phyloP scores from a whole-genome alignment of 331 rosid genomes.

The Quercus phellos region DNA sequence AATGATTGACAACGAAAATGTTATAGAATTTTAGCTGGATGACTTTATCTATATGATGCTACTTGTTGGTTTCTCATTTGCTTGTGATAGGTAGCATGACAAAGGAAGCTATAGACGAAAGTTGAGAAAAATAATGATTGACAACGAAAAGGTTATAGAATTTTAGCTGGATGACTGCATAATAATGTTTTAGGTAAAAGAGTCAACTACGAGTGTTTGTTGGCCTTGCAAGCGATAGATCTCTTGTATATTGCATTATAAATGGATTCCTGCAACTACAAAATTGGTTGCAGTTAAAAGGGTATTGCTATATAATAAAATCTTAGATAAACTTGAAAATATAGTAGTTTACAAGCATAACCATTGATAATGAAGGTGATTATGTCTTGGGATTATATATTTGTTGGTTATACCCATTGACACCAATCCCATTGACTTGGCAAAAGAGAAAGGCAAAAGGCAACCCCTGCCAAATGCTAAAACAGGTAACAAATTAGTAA shows the following conservation, averaged over 20 bases:
- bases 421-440: neutral
- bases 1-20: neutral
- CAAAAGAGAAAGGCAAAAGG: neutral
- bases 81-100: neutral
- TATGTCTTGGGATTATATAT: neutral
- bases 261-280: neutral
- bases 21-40: neutral
- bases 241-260: neutral
- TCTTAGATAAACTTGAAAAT: neutral
- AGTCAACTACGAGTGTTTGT: neutral
- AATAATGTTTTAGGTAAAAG: too few relatives aligned
- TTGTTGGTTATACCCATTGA: neutral
- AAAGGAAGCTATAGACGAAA: neutral
- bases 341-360: neutral
- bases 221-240: neutral
- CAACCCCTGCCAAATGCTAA: neutral
- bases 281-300: neutral
- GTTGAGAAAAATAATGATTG: neutral
- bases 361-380: neutral
- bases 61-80: neutral
- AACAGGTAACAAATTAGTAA: neutral
- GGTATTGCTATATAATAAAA: neutral
- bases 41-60: neutral
- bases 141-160: neutral
- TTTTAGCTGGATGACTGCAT: neutral